Percentiles rank a stretch among this genome's conserved stretches.
Conservation (phyloP, 1,139 yeast species). For the Geotrichum phurueaensis region DNA sequence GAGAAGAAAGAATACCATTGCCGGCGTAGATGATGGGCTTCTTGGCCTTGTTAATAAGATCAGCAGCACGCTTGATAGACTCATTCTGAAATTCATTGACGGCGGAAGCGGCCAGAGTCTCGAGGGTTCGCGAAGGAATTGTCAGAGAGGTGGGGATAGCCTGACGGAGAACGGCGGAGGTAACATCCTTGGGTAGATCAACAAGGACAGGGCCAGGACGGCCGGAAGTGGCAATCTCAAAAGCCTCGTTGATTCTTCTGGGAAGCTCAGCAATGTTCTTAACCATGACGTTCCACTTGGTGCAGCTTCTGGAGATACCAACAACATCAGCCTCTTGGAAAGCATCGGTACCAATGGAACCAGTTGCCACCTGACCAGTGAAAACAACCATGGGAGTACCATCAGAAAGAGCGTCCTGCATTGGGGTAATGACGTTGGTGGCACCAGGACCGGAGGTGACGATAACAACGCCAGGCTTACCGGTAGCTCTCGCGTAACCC, state of each 20-base stretch:
- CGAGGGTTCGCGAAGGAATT: constrained; percentile 75
- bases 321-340: constrained; percentile 98
- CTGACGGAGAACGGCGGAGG: constrained; percentile 80
- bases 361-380: constrained; percentile 94
- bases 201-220: constrained; percentile 98
- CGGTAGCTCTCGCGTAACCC: constrained; percentile 92
- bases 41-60: constrained; percentile 71
- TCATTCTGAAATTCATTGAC: constrained; percentile 71
- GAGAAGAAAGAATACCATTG: constrained; percentile 76
- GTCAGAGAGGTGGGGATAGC: constrained; percentile 84
- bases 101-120: constrained; percentile 62
- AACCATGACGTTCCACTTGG: constrained; percentile 99
- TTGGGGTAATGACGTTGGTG: constrained; percentile 91
- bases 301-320: constrained; percentile 94
- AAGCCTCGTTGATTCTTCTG: constrained; percentile 92
- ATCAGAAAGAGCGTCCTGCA: constrained; percentile 96
- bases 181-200: constrained; percentile 95
- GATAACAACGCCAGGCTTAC: constrained; percentile 96
- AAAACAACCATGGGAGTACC: constrained; percentile 98
- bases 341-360: constrained; percentile 95
- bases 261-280: constrained; percentile 91
- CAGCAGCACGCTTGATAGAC: constrained; percentile 72
- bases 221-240: constrained; percentile 91
- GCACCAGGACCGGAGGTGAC: constrained; percentile 99
- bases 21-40: constrained; percentile 89